Conservation (phyloP, 352 stramenopile species). For the Pythium insidiosum region DNA sequence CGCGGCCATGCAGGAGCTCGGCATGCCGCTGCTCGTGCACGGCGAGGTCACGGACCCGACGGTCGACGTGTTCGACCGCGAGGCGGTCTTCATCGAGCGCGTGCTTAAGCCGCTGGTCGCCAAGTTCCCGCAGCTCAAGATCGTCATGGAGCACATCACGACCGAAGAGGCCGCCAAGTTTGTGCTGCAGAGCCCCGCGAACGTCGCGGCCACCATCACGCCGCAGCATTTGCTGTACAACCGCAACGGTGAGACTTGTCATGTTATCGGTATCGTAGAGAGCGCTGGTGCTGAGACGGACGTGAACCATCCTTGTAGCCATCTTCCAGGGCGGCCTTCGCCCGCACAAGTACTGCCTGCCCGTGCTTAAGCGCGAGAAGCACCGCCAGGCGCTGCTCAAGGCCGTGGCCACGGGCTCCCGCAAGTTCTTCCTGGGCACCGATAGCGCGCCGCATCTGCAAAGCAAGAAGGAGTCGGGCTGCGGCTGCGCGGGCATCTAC, state of each 20-base stretch:
- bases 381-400: constrained; percentile 88
- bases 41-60: constrained; percentile 92
- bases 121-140: constrained; percentile 93
- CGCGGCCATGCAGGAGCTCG: constrained; percentile 58
- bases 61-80: constrained; percentile 98
- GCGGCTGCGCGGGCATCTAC: constrained; percentile 95
- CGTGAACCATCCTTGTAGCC: constrained; percentile 6
- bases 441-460: constrained; percentile 96
- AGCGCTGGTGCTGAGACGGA: background rate
- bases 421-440: constrained; percentile 98
- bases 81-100: constrained; percentile 94
- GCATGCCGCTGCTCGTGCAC: constrained; percentile 96
- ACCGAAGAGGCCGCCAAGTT: constrained; percentile 96
- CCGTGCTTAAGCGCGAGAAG: constrained; percentile 96
- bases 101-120: constrained; percentile 92
- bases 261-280: background rate
- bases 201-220: constrained; percentile 98
- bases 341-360: constrained; percentile 99
- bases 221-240: constrained; percentile 99
- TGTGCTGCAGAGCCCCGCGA: constrained; percentile 79
- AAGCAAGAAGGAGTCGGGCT: constrained; percentile 87
- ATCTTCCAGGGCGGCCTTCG: constrained; percentile 92
- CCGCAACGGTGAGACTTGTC: constrained; percentile 74
- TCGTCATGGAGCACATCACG: constrained; percentile 99
- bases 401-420: constrained; percentile 86